Evolutionary conservation across 805 yeast genomes (phyloP).

Genomic region (Yamadazyma insecticola): DNA sequence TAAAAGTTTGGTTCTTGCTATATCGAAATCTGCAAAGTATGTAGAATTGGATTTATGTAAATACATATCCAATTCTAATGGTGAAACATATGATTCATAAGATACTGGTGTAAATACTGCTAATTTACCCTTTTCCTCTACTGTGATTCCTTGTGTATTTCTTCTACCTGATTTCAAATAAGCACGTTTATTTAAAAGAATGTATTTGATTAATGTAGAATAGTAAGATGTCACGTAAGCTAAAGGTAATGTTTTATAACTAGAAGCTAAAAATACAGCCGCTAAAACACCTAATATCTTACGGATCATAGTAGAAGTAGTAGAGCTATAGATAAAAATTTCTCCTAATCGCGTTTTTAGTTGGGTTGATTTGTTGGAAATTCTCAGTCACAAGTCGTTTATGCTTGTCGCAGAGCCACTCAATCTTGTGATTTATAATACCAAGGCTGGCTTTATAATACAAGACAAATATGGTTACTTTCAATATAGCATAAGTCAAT

Average conservation of each 20-base stretch:
- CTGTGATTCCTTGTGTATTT: conserved; percentile 32
- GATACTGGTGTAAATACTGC: conserved; percentile 41
- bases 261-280: conserved; percentile 25
- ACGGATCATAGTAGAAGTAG: conserved; percentile 3
- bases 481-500: too few species aligned
- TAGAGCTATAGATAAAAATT: too few species aligned
- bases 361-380: too few species aligned
- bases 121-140: conserved; percentile 14
- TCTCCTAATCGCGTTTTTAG: too few species aligned
- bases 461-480: too few species aligned
- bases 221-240: conserved; percentile 65
- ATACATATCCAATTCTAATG: conserved; percentile 80
- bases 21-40: conserved; percentile 76
- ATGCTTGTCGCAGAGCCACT: too few species aligned
- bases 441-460: too few species aligned
- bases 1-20: conserved; percentile 66
- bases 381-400: too few species aligned
- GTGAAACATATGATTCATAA: conserved; percentile 56
- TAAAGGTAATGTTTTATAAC: conserved; percentile 64
- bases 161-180: conserved; percentile 16
- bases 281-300: conserved; percentile 3
- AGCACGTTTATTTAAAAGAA: conserved; percentile 31
- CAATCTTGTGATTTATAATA: too few species aligned
- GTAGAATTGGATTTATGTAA: conserved; percentile 86
- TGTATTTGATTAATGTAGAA: conserved; percentile 34